A percentile compares a stretch with the other conserved stretches of the same genome.
phyloP scores from a whole-genome alignment of 2,329 filamentous ascomycete species.

The Hymenoscyphus linearis region DNA sequence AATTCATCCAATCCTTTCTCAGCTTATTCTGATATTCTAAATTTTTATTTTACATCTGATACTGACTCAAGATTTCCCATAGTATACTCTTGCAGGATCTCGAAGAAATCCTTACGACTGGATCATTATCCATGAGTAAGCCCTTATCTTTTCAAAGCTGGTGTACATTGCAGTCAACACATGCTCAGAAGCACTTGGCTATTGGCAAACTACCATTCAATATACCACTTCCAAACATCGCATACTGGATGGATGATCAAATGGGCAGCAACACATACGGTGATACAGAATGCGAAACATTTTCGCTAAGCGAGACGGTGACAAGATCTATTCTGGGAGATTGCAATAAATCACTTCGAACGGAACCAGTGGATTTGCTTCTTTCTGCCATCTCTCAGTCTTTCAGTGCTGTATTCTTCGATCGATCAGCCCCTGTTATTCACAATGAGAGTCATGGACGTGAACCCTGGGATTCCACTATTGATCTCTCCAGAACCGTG shows the following conservation, averaged over 20 bases:
- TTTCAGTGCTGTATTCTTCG: conserved; percentile 33
- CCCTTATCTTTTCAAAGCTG: conserved; percentile 34
- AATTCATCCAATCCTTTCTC: too few relatives aligned
- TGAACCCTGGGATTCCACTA: conserved; percentile 31
- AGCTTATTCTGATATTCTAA: too few relatives aligned
- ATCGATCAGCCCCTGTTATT: conserved; percentile 33
- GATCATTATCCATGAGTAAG: neutral
- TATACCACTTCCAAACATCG: neutral
- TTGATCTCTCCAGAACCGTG: conserved; percentile 37
- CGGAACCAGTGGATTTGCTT: conserved; percentile 37
- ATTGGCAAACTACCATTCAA: neutral
- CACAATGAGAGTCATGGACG: conserved; percentile 41
- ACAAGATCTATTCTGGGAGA: conserved; percentile 21
- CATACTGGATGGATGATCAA: conserved; percentile 25
- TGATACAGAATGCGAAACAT: conserved; percentile 29
- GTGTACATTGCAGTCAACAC: conserved; percentile 31
- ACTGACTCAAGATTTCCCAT: too few relatives aligned
- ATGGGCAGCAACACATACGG: conserved; percentile 23
- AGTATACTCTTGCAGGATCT: conserved; percentile 33
- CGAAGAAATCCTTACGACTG: conserved; percentile 29
- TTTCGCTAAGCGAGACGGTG: conserved; percentile 39
- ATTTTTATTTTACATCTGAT: too few relatives aligned
- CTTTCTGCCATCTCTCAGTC: conserved; percentile 33
- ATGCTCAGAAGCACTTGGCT: conserved; percentile 18
- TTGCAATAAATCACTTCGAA: conserved; percentile 31